phyloP scores from a whole-genome alignment of 1,284 basidiomycete species.

The Cystobasidiaceae sp. region DNA sequence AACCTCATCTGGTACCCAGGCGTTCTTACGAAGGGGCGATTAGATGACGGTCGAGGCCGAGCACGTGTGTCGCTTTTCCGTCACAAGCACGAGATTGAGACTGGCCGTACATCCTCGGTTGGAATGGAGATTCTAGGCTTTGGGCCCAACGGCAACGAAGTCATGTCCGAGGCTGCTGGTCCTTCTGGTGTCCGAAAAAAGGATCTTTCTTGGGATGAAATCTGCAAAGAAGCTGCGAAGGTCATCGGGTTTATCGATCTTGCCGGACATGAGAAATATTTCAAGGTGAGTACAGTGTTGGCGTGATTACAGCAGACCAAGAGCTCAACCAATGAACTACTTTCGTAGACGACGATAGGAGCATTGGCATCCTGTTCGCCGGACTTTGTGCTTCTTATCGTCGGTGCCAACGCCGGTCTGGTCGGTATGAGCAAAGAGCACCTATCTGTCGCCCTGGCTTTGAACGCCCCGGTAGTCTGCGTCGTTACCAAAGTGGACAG shows the following conservation, averaged over 20 bases:
- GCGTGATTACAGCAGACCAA: too few species aligned
- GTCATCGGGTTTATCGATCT: slow-evolving; percentile 52
- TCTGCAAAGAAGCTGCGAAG: slow-evolving; percentile 83
- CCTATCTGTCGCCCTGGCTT: slow-evolving; percentile 84
- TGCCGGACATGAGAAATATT: slow-evolving; percentile 38
- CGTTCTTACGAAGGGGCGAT: slow-evolving; percentile 58
- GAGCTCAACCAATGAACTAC: too few species aligned
- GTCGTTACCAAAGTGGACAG: slow-evolving; percentile 65
- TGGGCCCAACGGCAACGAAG: slow-evolving; percentile 52
- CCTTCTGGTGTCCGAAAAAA: slow-evolving; percentile 53
- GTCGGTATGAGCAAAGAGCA: slow-evolving; percentile 73
- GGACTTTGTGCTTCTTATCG: slow-evolving; percentile 91
- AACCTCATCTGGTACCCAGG: too few species aligned
- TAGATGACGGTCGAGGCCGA: slow-evolving; percentile 91
- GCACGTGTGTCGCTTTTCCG: slow-evolving; percentile 89
- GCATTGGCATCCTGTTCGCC: slow-evolving; percentile 90
- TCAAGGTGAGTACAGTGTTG: too few species aligned
- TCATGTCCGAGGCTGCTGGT: slow-evolving; percentile 50
- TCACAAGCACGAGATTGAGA: slow-evolving; percentile 97
- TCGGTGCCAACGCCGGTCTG: slow-evolving; percentile 86
- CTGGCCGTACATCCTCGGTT: slow-evolving; percentile 86
- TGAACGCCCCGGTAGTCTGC: slow-evolving; percentile 75
- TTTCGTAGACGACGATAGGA: slow-evolving; percentile 91
- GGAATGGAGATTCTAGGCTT: slow-evolving; percentile 76
- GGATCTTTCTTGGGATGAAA: slow-evolving; percentile 91